Conservation (phyloP, 2,329 filamentous ascomycete genomes). For the Lasiodiplodia sp. region DNA sequence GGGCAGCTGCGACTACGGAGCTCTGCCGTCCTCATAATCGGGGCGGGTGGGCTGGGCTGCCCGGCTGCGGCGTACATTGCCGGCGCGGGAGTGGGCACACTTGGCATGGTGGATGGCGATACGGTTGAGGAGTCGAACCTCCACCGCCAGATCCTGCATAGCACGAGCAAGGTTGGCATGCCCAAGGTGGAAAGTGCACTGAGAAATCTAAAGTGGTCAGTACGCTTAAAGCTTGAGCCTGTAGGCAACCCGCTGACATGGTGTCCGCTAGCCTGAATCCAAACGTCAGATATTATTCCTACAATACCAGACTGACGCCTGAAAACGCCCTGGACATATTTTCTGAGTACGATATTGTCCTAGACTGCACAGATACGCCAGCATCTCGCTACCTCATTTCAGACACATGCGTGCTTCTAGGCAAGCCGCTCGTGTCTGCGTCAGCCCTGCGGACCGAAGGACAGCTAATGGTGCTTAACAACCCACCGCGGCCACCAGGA, state of each 20-base stretch:
- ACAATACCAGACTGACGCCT: slow-evolving; percentile 71
- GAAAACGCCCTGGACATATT: slow-evolving; percentile 73
- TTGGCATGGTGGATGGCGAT: slow-evolving; percentile 89
- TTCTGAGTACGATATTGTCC: slow-evolving; percentile 76
- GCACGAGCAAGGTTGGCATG: slow-evolving; percentile 72
- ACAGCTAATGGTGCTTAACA: slow-evolving; percentile 87
- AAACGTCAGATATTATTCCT: slow-evolving; percentile 67
- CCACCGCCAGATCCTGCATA: slow-evolving; percentile 88
- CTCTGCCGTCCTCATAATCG: slow-evolving; percentile 79
- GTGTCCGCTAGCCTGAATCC: slow-evolving; percentile 70
- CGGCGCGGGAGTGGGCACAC: slow-evolving; percentile 81
- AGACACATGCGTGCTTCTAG: slow-evolving; percentile 81
- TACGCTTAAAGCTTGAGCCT: slow-evolving; percentile 29
- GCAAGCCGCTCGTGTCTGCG: slow-evolving; percentile 84
- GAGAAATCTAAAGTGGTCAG: slow-evolving; percentile 53
- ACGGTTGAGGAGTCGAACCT: slow-evolving; percentile 88
- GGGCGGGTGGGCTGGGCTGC: slow-evolving; percentile 88
- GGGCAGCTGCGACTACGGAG: slow-evolving; percentile 78
- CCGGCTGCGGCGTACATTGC: slow-evolving; percentile 93
- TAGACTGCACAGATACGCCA: slow-evolving; percentile 96
- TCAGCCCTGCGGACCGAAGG: slow-evolving; percentile 89
- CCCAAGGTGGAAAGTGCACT: slow-evolving; percentile 79
- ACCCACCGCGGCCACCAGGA: slow-evolving; percentile 70
- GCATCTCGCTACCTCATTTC: slow-evolving; percentile 91
- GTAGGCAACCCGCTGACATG: not conserved